Evolutionary conservation across 306 rosid genomes (phyloP).

Genomic region (Lotus japonicus): DNA sequence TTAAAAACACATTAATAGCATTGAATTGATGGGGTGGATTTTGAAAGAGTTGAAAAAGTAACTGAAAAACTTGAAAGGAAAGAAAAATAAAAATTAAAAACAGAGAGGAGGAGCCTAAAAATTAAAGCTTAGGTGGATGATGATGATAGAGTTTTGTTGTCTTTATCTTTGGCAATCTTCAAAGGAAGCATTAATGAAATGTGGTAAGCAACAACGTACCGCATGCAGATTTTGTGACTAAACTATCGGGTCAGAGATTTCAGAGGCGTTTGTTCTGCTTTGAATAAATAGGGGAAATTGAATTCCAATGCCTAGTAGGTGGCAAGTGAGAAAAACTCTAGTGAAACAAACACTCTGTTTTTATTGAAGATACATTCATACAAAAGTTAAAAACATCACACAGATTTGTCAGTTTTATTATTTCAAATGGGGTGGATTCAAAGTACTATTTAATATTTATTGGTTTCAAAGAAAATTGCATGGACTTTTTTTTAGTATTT

Average conservation of each 20-base stretch:
- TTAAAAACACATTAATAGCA: neutral
- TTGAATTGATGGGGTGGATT: slow-evolving; percentile 15
- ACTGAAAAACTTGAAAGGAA: slow-evolving; percentile 23
- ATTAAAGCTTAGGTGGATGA: neutral
- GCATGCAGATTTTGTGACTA: slow-evolving; percentile 88
- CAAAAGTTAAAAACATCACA: too few relatives aligned
- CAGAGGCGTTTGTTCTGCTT: slow-evolving; percentile 42
- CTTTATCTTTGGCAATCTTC: too few relatives aligned
- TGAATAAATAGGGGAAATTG: neutral
- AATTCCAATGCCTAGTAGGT: neutral
- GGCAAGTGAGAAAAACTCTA: neutral
- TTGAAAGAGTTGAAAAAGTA: slow-evolving; percentile 27
- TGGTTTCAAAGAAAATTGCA: too few relatives aligned
- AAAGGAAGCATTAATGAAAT: slow-evolving; percentile 27
- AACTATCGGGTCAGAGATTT: slow-evolving; percentile 77
- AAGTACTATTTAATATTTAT: too few relatives aligned
- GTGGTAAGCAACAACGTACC: slow-evolving; percentile 63
- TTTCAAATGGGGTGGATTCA: too few relatives aligned
- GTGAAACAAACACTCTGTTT: neutral
- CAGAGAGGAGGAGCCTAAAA: slow-evolving; percentile 20
- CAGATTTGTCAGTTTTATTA: too few relatives aligned
- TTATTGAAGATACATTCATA: neutral
- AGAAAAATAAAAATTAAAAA: neutral
- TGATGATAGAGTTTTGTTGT: neutral
- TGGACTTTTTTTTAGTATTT: too few relatives aligned